Evolutionary conservation across 2,329 filamentous ascomycete species (phyloP), one percentile per base, ranked within the genome.

Genomic region (Colletotrichum zoysiae): DNA sequence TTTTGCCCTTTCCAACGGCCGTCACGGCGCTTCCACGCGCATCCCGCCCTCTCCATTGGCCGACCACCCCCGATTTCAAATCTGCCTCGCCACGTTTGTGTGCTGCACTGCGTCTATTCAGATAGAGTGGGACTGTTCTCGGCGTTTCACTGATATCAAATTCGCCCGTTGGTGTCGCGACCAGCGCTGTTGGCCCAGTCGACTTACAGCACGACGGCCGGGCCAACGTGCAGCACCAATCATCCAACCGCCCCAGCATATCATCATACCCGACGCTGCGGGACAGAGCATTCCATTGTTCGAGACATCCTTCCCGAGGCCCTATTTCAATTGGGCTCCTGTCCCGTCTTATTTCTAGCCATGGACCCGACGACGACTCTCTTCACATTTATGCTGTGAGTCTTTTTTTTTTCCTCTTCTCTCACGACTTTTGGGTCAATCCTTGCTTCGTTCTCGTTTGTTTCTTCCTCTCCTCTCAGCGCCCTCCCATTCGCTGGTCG

Each of bases 311-410:
- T 26, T 40, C 46, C 40, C 65, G 20, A 48, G n/a, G 53, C 33
- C 48, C 38, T 70, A 67, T 69, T 69, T 68, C 20, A 64, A 3
- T 71, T 59, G 55, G 69, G 59, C 65, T 55, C 63, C 48, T 46
- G 51, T 38, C 65, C 65, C 64, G 53, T 48, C 30, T 56, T 12
- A 5, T 12, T 59, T 55, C 26, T 51, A 50, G 67, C 65, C 78
- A 89, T 90, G 88, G 87, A 90, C 80, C 88, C 88, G 65, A 85
- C 85, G 53, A 92, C 75, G 48, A 75, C 75, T 20, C 75, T 76
- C 40, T 73, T 76, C 58, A 76, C 75, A 9, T 76, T 76, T 20
- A 75, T 76, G 73, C 81, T 91, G 90, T 91, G 84, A 88, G 89
- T 90, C 78, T 69, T 76, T 44, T 46, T n/a, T 77, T 70, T 69